A percentile compares a stretch with the other conserved stretches of the same genome.
These are phyloP conservation scores for Flaveria sonorensis DNA, from an alignment of 129 eudicot species.

Conservation along the genomic window DNA sequence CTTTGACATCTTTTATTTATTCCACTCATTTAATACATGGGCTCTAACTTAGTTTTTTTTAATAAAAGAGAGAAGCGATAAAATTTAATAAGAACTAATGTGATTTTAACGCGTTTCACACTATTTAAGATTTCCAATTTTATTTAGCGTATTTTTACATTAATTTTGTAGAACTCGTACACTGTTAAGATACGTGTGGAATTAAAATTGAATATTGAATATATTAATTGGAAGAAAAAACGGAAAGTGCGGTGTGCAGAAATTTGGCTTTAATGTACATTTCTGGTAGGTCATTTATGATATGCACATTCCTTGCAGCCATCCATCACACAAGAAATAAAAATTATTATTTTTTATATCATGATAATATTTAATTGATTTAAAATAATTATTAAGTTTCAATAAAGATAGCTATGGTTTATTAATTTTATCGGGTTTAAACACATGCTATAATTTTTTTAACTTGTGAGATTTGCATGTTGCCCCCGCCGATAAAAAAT, in stretches of 20 bases:
- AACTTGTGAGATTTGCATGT: too few relatives aligned
- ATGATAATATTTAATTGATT: neutral
- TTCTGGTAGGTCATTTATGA: slow-evolving; percentile 26
- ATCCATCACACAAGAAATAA: slow-evolving; percentile 9
- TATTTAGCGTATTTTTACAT: neutral
- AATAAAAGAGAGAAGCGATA: too few relatives aligned
- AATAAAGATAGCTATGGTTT: neutral
- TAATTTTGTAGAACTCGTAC: neutral
- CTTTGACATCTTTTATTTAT: too few relatives aligned
- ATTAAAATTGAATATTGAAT: neutral
- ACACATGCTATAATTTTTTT: too few relatives aligned
- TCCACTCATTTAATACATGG: too few relatives aligned
- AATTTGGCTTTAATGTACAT: slow-evolving; percentile 33
- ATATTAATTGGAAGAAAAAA: slow-evolving; percentile 6
- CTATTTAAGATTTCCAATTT: neutral
- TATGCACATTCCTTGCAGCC: slow-evolving; percentile 17
- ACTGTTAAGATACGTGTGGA: neutral
- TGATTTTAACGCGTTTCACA: too few relatives aligned
- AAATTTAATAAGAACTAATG: too few relatives aligned
- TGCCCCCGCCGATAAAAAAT: too few relatives aligned
- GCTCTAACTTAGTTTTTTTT: too few relatives aligned
- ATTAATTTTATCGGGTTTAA: too few relatives aligned
- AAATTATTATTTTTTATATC: neutral
- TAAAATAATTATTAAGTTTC: neutral
- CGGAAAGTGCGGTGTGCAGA: slow-evolving; percentile 30